Base-by-base conservation (phyloP, 352 stramenopile species). In the Globisporangium alternatum region DNA sequence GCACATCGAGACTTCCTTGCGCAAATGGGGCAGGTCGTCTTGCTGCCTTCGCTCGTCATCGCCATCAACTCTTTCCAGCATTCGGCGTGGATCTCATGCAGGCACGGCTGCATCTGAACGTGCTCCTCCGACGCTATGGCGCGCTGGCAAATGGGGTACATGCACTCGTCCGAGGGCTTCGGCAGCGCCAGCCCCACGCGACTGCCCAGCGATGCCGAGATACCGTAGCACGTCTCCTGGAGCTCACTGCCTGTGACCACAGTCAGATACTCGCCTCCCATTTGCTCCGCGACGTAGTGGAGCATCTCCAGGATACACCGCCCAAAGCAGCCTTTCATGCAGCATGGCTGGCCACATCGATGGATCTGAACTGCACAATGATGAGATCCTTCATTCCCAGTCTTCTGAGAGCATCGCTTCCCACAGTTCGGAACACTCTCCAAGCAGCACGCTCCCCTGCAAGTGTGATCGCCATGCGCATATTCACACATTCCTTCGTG, bases 401-500 rank as follows among this genome's bases (percentile, higher is more conserved):
- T 52, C 31, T 87, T 84, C 43, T 72, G 44, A 3, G 67, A 68
- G 56, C 85, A 93, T 0, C 67, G 33, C 22, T 76, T 69, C 0
- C 74, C 79, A 41, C 82, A 93, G 41, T 88, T 93, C 9, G 66
- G 62, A 1, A 82, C 83, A 19, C 59, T 33, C 0, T 45, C 25
- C 57, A 87, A 62, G 31, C 47, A 69, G 39, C 82, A 93, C 1
- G 65, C 61, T 49, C 65, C 13, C 0, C 70, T 63, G 33, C 85
- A 93, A 1, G 85, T 91, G 65, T 93, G 85, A 60, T 88, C 77
- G 9, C 78, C 79, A 25, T 69, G 52, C 8, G 41, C 56, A 43
- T 82, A 93, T n/a, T 91, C 83, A 45, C 85, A 93, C 31, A 59
- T 67, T 1, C 82, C 85, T 63, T 83, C 76, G 47, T 93, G 85